phyloP scores from a whole-genome alignment of 192 early-diverging fungal genomes.

The Backusella tarrabulga region DNA sequence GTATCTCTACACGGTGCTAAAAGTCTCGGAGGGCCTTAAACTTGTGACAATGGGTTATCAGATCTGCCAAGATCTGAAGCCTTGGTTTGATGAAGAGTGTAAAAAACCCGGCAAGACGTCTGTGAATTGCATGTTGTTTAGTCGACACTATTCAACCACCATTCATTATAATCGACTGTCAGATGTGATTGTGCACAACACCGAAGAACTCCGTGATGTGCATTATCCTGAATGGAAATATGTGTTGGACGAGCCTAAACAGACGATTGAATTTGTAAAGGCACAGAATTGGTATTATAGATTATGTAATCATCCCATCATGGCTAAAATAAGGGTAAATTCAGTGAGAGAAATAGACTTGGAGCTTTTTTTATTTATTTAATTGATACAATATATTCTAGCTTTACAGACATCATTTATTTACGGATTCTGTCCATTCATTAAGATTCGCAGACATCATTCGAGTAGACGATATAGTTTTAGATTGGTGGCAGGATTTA shows the following conservation, averaged over 20 bases:
- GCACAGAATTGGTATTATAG: background rate
- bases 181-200: background rate
- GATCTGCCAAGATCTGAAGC: background rate
- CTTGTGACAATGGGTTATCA: background rate
- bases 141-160: background rate
- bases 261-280: background rate
- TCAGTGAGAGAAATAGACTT: too few relatives aligned
- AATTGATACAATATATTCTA: background rate
- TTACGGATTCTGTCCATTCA: background rate
- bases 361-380: background rate
- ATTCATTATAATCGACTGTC: background rate
- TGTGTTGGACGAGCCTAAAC: background rate
- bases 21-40: background rate
- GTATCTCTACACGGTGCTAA: background rate
- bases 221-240: background rate
- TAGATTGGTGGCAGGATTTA: background rate
- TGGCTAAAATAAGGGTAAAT: background rate
- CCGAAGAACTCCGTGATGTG: background rate
- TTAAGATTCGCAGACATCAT: background rate
- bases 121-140: background rate
- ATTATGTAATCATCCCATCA: background rate
- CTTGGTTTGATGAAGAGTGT: background rate
- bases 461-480: background rate
- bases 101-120: background rate
- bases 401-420: slow-evolving; percentile 1